Evolutionary conservation across 768 basidiomycete genomes (phyloP), one percentile per base, ranked within the genome.

Genomic region (Crepidotus variabilis): DNA sequence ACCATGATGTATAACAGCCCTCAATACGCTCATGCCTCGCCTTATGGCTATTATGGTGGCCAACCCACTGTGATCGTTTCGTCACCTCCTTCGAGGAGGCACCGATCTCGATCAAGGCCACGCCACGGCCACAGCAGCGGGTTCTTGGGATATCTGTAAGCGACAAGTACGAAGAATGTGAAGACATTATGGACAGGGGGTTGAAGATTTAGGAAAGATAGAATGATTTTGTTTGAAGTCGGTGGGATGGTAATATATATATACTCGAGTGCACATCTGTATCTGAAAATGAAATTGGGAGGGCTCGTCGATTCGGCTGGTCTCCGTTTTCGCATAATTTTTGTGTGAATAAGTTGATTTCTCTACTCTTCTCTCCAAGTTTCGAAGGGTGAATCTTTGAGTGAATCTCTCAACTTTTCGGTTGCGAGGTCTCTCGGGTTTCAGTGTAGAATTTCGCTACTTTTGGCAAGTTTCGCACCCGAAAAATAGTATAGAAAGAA

Each of bases 61-160:
- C 46, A 51, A 22, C 61, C 67, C 2, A 64, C 64, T 20, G 59
- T 67, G 24, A 59, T 67, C 32, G 54, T 66, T 35, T 61, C 61
- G 2, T 63, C 67, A 14, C 47, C 59, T 13, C 59, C 47, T 34
- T 57, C 51, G 51, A 45, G 58, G 47, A 39, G 51, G 18, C 36
- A 51, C 34, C 50, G 58, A 23, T 50, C 51, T 20, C 58, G 59
- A 16, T 56, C 57, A 8, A 57, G 59, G 52, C 61, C 56, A 52
- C 60, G 56, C 53, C 61, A 55, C 45, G 48, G 55, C 23, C 59
- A 55, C 43, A 24, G 47, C 20, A 33, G 65, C 16, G 65, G 67
- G 2, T 64, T 65, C 57, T 52, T 68, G 52, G 63, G 64, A 28
- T 64, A 63, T 58, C 67, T 68, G 28, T 68, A 58, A 32, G 53